Percentiles rank a stretch among this genome's conserved stretches.
phyloP scores from a whole-genome alignment of 1,284 basidiomycete species.

The Rhodofomes roseus region DNA sequence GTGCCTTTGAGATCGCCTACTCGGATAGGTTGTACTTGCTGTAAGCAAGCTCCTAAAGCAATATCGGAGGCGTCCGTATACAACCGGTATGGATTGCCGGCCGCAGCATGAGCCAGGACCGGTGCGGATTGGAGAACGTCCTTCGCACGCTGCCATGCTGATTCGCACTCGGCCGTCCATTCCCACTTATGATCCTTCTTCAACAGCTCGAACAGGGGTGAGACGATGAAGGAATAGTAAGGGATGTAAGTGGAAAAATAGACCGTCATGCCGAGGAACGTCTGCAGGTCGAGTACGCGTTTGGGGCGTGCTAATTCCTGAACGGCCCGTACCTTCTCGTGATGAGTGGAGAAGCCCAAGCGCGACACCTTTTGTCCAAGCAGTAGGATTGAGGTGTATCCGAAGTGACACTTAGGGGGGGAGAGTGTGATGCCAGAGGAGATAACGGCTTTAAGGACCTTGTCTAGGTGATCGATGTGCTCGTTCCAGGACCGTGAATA shows the following conservation, averaged over 20 bases:
- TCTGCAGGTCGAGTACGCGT: constrained; percentile 23
- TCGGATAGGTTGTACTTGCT: constrained; percentile 31
- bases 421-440: constrained; percentile 29
- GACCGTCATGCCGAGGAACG: constrained; percentile 32
- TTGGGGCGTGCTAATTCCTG: constrained; percentile 19
- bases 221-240: too few species aligned
- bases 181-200: too few species aligned
- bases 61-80: constrained; percentile 29
- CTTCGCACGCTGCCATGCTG: constrained; percentile 14
- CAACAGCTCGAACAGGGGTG: too few species aligned
- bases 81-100: too few species aligned
- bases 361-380: too few species aligned
- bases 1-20: constrained; percentile 35
- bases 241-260: constrained; percentile 29
- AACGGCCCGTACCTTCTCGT: constrained; percentile 27
- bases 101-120: constrained; percentile 19
- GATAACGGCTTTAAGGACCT: constrained; percentile 27
- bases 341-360: constrained; percentile 27
- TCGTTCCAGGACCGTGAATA: too few species aligned
- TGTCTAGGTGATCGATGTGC: constrained; percentile 25
- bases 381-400: too few species aligned
- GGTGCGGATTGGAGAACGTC: constrained; percentile 14
- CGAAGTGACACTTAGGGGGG: too few species aligned
- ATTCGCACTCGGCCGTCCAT: constrained; percentile 13
- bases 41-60: constrained; percentile 25